phyloP scores from a whole-genome alignment of 2,329 filamentous ascomycete genomes.

The Curvularia eragrostidis region DNA sequence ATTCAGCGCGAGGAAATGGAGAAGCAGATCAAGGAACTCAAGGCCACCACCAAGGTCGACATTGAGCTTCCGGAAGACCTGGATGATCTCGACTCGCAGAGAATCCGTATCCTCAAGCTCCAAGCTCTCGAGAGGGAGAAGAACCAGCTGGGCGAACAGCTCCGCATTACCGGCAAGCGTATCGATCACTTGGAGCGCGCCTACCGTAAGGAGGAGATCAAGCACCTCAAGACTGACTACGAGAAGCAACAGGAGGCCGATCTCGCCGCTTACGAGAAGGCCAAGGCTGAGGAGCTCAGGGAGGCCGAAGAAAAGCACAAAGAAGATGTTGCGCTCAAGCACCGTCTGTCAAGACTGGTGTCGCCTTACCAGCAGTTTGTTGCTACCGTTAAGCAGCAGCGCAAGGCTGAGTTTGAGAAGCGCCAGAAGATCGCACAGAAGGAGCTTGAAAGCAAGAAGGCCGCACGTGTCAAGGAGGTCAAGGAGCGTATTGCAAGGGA shows the following conservation, averaged over 20 bases:
- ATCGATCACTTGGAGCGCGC: constrained; percentile 97
- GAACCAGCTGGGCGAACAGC: constrained; percentile 90
- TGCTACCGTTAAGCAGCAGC: constrained; percentile 80
- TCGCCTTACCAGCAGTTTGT: constrained; percentile 85
- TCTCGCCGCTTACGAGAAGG: constrained; percentile 77
- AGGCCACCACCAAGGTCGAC: constrained; percentile 87
- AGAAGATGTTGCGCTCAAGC: constrained; percentile 90
- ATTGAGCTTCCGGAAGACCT: constrained; percentile 82
- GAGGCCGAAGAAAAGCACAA: constrained; percentile 89
- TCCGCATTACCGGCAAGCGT: constrained; percentile 91
- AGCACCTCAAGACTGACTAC: constrained; percentile 88
- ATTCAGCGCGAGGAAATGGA: constrained; percentile 64
- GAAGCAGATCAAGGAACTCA: constrained; percentile 93
- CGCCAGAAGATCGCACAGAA: constrained; percentile 88
- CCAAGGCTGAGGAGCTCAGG: constrained; percentile 77
- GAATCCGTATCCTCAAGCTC: constrained; percentile 92
- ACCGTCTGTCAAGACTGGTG: constrained; percentile 85
- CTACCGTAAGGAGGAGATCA: constrained; percentile 92
- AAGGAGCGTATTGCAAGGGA: constrained; percentile 83
- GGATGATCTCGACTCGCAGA: constrained; percentile 65
- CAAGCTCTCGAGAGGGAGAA: constrained; percentile 97
- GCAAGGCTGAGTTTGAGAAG: constrained; percentile 95
- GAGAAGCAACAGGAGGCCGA: constrained; percentile 81
- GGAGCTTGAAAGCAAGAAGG: constrained; percentile 91
- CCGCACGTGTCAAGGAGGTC: constrained; percentile 84